Evolutionary conservation across 305 asterid species (phyloP).

Genomic region (Plantago lanceolata): DNA sequence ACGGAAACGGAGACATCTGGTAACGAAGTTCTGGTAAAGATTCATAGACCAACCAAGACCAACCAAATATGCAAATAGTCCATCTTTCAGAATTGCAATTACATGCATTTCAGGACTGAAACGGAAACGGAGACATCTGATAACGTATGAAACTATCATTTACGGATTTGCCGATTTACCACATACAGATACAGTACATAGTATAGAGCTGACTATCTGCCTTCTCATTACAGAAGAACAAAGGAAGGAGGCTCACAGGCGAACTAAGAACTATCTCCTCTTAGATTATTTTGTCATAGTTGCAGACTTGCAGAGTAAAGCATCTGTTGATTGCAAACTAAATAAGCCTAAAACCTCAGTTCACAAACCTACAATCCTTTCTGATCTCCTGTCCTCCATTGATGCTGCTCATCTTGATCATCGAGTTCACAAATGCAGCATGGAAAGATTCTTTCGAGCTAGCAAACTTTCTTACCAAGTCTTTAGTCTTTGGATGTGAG

Average conservation of each 20-base stretch:
- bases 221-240: not conserved
- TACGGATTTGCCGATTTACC: too few species aligned
- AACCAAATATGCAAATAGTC: too few species aligned
- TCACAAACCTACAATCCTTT: conserved; percentile 69
- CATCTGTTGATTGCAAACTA: not conserved
- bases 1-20: too few species aligned
- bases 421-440: conserved; percentile 53
- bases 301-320: not conserved
- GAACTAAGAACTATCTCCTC: not conserved
- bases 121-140: not conserved
- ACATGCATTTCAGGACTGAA: not conserved
- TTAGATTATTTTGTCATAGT: too few species aligned
- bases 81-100: not conserved
- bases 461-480: conserved; percentile 57
- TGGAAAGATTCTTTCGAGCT: conserved; percentile 56
- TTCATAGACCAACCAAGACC: not conserved
- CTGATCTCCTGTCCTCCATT: conserved; percentile 78
- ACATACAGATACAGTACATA: not conserved
- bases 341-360: conserved; percentile 22
- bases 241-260: not conserved
- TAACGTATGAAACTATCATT: not conserved
- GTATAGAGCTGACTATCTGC: not conserved
- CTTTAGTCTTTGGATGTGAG: conserved; percentile 40
- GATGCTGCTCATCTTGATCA: conserved; percentile 81
- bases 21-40: not conserved